These are phyloP conservation scores for Sporothrix brunneoviolacea DNA, from an alignment of 2,329 filamentous ascomycete species.

Conservation along the genomic window DNA sequence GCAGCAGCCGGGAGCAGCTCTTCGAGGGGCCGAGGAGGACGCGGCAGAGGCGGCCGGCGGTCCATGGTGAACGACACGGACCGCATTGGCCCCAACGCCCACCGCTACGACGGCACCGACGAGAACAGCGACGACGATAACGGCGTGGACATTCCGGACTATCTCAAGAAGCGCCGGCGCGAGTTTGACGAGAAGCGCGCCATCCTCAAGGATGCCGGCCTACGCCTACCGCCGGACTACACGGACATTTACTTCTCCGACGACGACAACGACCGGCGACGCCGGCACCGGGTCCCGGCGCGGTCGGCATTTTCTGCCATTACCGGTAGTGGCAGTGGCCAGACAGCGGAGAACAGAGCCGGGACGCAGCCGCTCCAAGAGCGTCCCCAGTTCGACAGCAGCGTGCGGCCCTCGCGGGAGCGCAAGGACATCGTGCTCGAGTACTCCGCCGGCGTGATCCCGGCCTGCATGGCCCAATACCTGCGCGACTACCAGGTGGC, in stretches of 20 bases:
- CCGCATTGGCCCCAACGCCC: not conserved
- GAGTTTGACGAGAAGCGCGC: slow-evolving; percentile 59
- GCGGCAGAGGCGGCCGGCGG: slow-evolving; percentile 18
- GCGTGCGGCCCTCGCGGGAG: slow-evolving; percentile 57
- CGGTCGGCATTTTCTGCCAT: not conserved
- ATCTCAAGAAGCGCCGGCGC: slow-evolving; percentile 61
- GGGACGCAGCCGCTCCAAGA: slow-evolving; percentile 42
- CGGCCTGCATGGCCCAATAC: slow-evolving; percentile 84
- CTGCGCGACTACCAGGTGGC: slow-evolving; percentile 86
- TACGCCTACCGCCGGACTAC: slow-evolving; percentile 73
- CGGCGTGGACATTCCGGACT: slow-evolving; percentile 57
- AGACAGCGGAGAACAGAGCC: not conserved
- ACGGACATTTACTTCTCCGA: slow-evolving; percentile 71
- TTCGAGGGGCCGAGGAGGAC: slow-evolving; percentile 10
- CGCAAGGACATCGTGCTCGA: slow-evolving; percentile 71
- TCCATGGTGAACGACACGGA: not conserved
- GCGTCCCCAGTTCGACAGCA: slow-evolving; percentile 59
- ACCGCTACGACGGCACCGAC: slow-evolving; percentile 20
- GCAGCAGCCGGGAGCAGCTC: not conserved
- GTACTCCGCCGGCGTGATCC: slow-evolving; percentile 73
- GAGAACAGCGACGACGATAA: slow-evolving; percentile 20
- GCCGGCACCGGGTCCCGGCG: slow-evolving; percentile 9
- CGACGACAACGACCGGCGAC: slow-evolving; percentile 32
- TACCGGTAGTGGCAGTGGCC: not conserved
- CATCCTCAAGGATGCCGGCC: slow-evolving; percentile 56